Conservation (phyloP, 2,329 filamentous ascomycete species). For the Arthroderma uncinatum region DNA sequence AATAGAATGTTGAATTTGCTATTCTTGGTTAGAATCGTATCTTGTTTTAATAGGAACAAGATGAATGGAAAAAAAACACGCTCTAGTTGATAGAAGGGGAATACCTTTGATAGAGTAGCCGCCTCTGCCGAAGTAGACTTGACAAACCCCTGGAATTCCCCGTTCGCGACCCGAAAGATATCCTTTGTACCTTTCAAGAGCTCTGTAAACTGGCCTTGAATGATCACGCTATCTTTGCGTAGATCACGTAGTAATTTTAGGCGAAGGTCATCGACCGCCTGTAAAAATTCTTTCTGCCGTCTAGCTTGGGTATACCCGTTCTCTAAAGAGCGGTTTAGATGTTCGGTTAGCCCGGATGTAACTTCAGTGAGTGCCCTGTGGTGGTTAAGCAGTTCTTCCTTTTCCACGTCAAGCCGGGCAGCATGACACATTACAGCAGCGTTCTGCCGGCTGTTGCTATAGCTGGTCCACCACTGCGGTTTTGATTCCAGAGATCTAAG, state of each 20-base stretch:
- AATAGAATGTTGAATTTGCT: constrained; percentile 20
- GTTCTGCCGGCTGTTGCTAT: constrained; percentile 51
- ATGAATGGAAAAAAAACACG: not conserved
- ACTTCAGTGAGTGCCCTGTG: constrained; percentile 31
- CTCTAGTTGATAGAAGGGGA: not conserved
- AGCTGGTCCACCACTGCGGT: constrained; percentile 53
- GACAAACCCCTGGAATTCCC: constrained; percentile 14
- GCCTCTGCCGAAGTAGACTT: constrained; percentile 10
- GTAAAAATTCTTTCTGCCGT: constrained; percentile 26
- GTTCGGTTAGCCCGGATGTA: constrained; percentile 26
- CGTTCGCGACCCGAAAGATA: constrained; percentile 18
- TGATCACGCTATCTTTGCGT: constrained; percentile 20
- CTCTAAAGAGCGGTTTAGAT: constrained; percentile 26
- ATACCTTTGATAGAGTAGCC: constrained; percentile 11
- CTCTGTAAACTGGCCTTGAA: constrained; percentile 19
- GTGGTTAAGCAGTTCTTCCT: constrained; percentile 34
- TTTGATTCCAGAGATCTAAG: constrained; percentile 43
- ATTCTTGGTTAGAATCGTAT: not conserved
- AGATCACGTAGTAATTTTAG: constrained; percentile 24
- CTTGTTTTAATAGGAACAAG: not conserved
- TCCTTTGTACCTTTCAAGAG: constrained; percentile 22
- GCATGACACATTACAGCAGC: constrained; percentile 53
- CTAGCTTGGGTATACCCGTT: constrained; percentile 22
- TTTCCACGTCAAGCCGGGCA: constrained; percentile 47
- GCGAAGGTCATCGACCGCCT: constrained; percentile 24